Conservation (phyloP, 129 eudicot genomes). For the Arctium lappa region DNA sequence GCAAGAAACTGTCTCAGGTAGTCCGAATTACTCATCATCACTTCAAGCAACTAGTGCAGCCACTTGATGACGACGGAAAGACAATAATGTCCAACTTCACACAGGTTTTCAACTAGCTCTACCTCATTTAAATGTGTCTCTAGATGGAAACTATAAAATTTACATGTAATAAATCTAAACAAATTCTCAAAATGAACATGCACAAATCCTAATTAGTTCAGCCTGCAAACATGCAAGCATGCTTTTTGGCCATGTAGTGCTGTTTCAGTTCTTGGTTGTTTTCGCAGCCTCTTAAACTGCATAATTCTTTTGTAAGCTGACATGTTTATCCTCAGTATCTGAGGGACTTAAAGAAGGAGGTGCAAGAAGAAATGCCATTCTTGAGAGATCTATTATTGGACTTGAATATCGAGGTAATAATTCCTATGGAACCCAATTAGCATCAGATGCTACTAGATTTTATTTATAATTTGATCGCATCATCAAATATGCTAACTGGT, state of each 20-base stretch:
- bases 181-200: background rate
- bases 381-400: constrained; percentile 51
- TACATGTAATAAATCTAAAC: background rate
- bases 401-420: constrained; percentile 57
- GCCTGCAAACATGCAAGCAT: background rate
- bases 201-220: background rate
- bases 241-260: background rate
- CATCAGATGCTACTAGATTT: background rate
- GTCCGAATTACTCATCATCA: constrained; percentile 73
- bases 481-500: background rate
- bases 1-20: constrained; percentile 82
- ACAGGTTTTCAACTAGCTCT: constrained; percentile 43
- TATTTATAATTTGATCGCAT: background rate
- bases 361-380: constrained; percentile 67
- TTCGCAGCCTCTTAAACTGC: background rate
- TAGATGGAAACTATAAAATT: background rate
- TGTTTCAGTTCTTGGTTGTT: background rate
- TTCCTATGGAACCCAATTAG: background rate
- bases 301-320: background rate
- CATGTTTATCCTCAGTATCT: constrained; percentile 50
- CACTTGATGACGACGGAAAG: constrained; percentile 50
- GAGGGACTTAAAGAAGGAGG: constrained; percentile 63
- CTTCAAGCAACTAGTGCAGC: constrained; percentile 73
- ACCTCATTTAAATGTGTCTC: background rate
- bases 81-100: constrained; percentile 60